Base-by-base conservation (phyloP, 2,329 filamentous ascomycete genomes). In the Ophiostoma perfectum region DNA sequence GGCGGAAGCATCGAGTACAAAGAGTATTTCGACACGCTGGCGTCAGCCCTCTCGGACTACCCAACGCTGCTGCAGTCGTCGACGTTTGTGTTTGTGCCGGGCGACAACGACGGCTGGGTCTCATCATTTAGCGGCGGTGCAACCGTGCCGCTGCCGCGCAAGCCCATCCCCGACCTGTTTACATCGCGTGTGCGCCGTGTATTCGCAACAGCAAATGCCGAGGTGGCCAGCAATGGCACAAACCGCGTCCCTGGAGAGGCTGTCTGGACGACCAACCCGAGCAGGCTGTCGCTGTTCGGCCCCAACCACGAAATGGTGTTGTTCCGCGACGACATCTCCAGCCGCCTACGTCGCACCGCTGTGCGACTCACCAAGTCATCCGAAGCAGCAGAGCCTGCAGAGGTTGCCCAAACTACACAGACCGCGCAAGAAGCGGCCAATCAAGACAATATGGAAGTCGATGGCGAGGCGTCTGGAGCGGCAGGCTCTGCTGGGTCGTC, bases 71-170 rank as follows among this genome's bases (percentile, higher is more conserved):
- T 98, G 60, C 89, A 90, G 68, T 85, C 86, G 39, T 89, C 91
- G 5, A 94, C 91, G 0, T 97, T 98, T 76, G 82, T 97, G 44
- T 97, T 99, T 75, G 90, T 98, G 0, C 95, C 95, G 0, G 95
- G 95, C 42, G 94, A 98, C 78, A 96, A 97, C 76, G 95, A 99
- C 77, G 93, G 92, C n/a, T 99, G 95, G 95, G 87, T 90, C 5
- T 96, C 92, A 0, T 86, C 93, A 2, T 97, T 96, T 76, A 87
- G 87, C 0, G 89, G 88, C 1, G 92, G 92, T 4, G 89, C 90
- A 0, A 87, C 90, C 0, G 85, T 86, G 0, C 86, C 89, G 0
- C 75, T 94, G 11, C 92, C 92, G 0, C 80, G 89, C 9, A 88
- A 89, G 72, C 79, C 84, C 0, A 85, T 99, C 2, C 95, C 95